Evolutionary conservation across 2,329 filamentous ascomycete genomes (phyloP).

Genomic region (Diaporthe humulicola): DNA sequence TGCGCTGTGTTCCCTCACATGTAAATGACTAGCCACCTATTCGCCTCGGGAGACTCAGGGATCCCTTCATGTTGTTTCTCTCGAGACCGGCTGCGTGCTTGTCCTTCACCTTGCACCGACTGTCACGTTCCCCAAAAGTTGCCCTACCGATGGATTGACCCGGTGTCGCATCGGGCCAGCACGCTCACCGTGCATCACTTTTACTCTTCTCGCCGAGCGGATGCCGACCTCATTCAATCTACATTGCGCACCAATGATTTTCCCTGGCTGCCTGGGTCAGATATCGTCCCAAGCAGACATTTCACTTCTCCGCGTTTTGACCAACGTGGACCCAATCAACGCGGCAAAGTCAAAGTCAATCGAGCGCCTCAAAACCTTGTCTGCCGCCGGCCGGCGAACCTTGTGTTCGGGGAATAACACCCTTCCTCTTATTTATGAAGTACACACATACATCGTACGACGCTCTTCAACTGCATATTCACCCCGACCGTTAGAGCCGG

Average conservation of each 20-base stretch:
- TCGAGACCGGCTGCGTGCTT: not conserved
- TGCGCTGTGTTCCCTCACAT: slow-evolving; percentile 11
- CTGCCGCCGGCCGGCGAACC: slow-evolving; percentile 26
- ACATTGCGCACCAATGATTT: slow-evolving; percentile 1
- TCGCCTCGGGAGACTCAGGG: not conserved
- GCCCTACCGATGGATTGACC: not conserved
- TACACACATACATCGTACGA: not conserved
- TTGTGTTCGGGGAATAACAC: slow-evolving; percentile 17
- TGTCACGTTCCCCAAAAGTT: not conserved
- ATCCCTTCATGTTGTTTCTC: not conserved
- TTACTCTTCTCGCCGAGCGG: not conserved
- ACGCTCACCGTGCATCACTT: not conserved
- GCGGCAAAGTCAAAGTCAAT: slow-evolving; percentile 26
- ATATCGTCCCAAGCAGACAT: not conserved
- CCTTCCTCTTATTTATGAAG: not conserved
- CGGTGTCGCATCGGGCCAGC: slow-evolving; percentile 7
- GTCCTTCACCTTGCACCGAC: not conserved
- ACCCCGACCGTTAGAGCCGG: not conserved
- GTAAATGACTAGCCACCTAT: not conserved
- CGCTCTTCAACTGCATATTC: not conserved
- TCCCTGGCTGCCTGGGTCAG: not conserved
- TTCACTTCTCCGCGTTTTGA: slow-evolving; percentile 16
- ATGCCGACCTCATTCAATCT: not conserved
- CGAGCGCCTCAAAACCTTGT: slow-evolving; percentile 22
- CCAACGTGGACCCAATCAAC: slow-evolving; percentile 30